Evolutionary conservation across 2,329 filamentous ascomycete species (phyloP).

Genomic region (Stachybotrys echinatus): DNA sequence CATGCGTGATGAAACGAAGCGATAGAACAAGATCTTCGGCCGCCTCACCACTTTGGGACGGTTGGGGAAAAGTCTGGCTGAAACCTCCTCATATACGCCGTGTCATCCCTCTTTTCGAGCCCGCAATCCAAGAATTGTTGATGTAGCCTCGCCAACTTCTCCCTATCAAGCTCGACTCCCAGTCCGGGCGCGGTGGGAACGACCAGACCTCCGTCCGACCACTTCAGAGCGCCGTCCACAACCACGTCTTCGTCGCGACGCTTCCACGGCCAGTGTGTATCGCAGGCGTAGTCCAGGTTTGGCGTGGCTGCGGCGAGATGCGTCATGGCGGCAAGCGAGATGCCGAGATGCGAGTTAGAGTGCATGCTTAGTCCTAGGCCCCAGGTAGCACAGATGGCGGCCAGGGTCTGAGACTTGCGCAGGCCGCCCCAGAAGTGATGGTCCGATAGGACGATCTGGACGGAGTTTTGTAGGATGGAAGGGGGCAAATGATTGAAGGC

Average conservation of each 20-base stretch:
- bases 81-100: too few relatives aligned
- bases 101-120: too few relatives aligned
- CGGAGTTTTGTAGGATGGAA: slow-evolving; percentile 30
- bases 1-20: too few relatives aligned
- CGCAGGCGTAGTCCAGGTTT: slow-evolving; percentile 36
- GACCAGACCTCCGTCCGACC: slow-evolving; percentile 27
- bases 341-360: slow-evolving; percentile 36
- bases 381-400: slow-evolving; percentile 32
- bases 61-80: too few relatives aligned
- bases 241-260: slow-evolving; percentile 34
- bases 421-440: slow-evolving; percentile 39
- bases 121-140: too few relatives aligned
- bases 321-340: slow-evolving; percentile 37
- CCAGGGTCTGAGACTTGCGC: slow-evolving; percentile 32
- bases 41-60: too few relatives aligned
- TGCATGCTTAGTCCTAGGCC: slow-evolving; percentile 35
- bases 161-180: slow-evolving; percentile 30
- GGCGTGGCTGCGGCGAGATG: slow-evolving; percentile 33
- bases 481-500: slow-evolving; percentile 32
- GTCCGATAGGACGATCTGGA: slow-evolving; percentile 34
- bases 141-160: slow-evolving; percentile 26
- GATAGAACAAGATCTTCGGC: too few relatives aligned
- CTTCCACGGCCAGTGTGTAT: slow-evolving; percentile 41
- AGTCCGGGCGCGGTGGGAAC: slow-evolving; percentile 29
- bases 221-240: slow-evolving; percentile 27